A percentile compares a stretch with the other conserved stretches of the same genome.
phyloP scores from a whole-genome alignment of 1,284 basidiomycete genomes.

The Cerioporus squamosus region DNA sequence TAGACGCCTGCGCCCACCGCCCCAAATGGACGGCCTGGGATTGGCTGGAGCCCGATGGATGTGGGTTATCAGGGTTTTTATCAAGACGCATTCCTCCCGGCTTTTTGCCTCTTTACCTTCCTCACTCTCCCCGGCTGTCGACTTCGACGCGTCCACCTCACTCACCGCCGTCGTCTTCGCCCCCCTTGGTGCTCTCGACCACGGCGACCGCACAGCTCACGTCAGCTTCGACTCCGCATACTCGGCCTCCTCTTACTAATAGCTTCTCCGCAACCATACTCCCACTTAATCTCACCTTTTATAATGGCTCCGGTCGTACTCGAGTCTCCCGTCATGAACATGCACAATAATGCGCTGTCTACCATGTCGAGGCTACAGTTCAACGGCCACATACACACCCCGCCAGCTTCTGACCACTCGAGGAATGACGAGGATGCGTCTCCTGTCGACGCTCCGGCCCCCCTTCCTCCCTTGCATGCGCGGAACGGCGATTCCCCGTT shows the following conservation, averaged over 20 bases:
- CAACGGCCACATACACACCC: slow-evolving; percentile 37
- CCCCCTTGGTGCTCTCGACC: slow-evolving; percentile 2
- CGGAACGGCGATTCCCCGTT: slow-evolving; percentile 28
- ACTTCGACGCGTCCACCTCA: slow-evolving; percentile 11
- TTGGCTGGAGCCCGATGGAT: slow-evolving; percentile 17
- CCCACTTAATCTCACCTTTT: slow-evolving; percentile 21
- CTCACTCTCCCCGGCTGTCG: slow-evolving; percentile 21
- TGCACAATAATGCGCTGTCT: slow-evolving; percentile 34
- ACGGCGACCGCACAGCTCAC: slow-evolving; percentile 6
- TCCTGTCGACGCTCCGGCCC: slow-evolving; percentile 30
- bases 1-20: slow-evolving; percentile 18
- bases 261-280: slow-evolving; percentile 16
- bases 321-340: slow-evolving; percentile 34
- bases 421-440: slow-evolving; percentile 34
- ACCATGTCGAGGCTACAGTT: slow-evolving; percentile 34
- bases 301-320: slow-evolving; percentile 37
- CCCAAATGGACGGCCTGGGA: slow-evolving; percentile 20
- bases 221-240: slow-evolving; percentile 1
- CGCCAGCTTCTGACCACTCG: slow-evolving; percentile 36
- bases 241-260: slow-evolving; percentile 18
- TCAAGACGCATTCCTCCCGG: slow-evolving; percentile 25
- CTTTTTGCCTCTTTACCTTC: slow-evolving; percentile 27
- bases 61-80: slow-evolving; percentile 28
- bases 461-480: slow-evolving; percentile 28
- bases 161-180: slow-evolving; percentile 9